A percentile compares a stretch with the other conserved stretches of the same genome.
These are phyloP conservation scores for Fusarium sp. DNA, from an alignment of 2,329 filamentous ascomycete species.

Conservation along the genomic window DNA sequence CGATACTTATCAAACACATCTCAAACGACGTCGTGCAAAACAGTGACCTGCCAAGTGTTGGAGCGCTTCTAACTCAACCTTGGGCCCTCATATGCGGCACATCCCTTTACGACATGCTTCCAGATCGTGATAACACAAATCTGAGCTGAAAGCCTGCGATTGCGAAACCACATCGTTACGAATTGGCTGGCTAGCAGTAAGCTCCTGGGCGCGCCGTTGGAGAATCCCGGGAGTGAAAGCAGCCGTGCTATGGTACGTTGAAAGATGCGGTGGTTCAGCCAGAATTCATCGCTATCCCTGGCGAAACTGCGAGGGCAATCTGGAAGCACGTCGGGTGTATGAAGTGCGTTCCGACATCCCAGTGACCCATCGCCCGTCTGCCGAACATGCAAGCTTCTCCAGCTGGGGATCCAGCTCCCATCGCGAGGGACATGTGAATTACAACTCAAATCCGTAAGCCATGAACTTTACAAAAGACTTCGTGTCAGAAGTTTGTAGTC, in stretches of 20 bases:
- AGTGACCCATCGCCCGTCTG: too few species aligned
- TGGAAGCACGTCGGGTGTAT: background rate
- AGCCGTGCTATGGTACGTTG: background rate
- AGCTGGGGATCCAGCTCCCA: background rate
- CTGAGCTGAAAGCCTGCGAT: background rate
- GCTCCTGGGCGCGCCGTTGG: constrained; percentile 58
- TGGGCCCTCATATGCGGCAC: constrained; percentile 42
- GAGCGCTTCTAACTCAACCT: constrained; percentile 14
- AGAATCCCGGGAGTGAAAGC: constrained; percentile 52
- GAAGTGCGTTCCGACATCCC: too few species aligned
- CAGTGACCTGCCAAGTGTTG: constrained; percentile 7
- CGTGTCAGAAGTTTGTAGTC: background rate
- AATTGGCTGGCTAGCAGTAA: constrained; percentile 59
- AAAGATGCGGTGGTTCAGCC: constrained; percentile 46
- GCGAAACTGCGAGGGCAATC: background rate
- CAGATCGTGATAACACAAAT: constrained; percentile 52
- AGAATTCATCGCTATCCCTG: background rate
- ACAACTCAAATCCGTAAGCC: background rate
- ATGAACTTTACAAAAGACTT: background rate
- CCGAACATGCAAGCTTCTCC: too few species aligned
- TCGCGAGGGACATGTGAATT: background rate
- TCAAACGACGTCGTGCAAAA: constrained; percentile 40
- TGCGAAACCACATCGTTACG: constrained; percentile 52
- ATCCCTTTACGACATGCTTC: constrained; percentile 57
- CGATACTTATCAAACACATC: constrained; percentile 47